Percentiles rank a stretch among this genome's conserved stretches.
Evolutionary conservation across 352 stramenopile genomes (phyloP).

Genomic region (Globisporangium viniferum): DNA sequence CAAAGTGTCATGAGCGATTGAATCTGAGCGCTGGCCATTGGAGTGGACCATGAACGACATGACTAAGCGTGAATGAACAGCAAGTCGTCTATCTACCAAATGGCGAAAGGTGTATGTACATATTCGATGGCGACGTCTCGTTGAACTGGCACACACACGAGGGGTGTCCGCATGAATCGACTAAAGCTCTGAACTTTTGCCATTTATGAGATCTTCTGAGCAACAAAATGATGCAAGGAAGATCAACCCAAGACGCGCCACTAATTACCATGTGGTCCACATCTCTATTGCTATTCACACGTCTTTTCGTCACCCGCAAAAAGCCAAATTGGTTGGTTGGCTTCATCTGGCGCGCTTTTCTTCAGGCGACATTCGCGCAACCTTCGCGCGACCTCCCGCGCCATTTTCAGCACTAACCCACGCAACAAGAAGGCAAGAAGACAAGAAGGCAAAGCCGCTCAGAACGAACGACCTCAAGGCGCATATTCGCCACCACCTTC

Average conservation of each 20-base stretch:
- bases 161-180: not conserved
- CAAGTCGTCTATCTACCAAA: too few species aligned
- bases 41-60: too few species aligned
- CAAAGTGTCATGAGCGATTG: too few species aligned
- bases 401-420: not conserved
- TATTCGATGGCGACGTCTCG: not conserved
- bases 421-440: not conserved
- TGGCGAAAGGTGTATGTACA: not conserved
- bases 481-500: slow-evolving; percentile 6
- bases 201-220: not conserved
- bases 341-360: not conserved
- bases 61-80: too few species aligned
- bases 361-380: slow-evolving; percentile 14
- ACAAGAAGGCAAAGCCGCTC: not conserved
- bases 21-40: too few species aligned
- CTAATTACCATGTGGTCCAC: not conserved
- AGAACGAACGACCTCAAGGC: slow-evolving; percentile 1
- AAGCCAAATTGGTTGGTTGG: slow-evolving; percentile 24
- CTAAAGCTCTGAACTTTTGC: not conserved
- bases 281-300: not conserved
- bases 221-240: not conserved
- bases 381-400: slow-evolving; percentile 11
- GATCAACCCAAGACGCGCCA: not conserved
- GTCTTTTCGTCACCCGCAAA: not conserved
- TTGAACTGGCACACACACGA: not conserved